Evolutionary conservation across 768 basidiomycete genomes (phyloP).

Genomic region (Boletus edulis): DNA sequence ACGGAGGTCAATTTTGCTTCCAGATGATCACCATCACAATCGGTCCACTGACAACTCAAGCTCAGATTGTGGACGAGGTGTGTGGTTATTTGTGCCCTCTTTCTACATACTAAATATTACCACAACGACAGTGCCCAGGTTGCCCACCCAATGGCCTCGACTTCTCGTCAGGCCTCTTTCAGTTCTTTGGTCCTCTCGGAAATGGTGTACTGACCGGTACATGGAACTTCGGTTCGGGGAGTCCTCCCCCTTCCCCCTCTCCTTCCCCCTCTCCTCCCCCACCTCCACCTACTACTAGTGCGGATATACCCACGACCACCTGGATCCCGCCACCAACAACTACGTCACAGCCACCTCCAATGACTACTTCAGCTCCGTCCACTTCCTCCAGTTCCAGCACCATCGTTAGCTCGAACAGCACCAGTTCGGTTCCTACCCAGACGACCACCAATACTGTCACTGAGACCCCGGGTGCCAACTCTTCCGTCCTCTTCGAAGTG

Average conservation of each 20-base stretch:
- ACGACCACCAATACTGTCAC: conserved; percentile 14
- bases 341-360: conserved; percentile 24
- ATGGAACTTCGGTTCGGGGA: conserved; percentile 47
- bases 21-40: conserved; percentile 59
- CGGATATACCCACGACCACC: conserved; percentile 18
- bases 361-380: conserved; percentile 13
- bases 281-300: conserved; percentile 16
- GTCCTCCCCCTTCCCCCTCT: conserved; percentile 23
- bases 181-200: conserved; percentile 46
- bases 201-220: conserved; percentile 56
- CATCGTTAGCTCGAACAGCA: conserved; percentile 8
- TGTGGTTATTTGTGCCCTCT: neutral
- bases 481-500: conserved; percentile 15
- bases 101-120: neutral
- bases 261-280: conserved; percentile 15
- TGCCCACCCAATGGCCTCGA: conserved; percentile 70
- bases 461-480: conserved; percentile 5
- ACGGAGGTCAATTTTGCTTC: conserved; percentile 51
- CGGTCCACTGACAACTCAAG: conserved; percentile 54
- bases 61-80: conserved; percentile 64
- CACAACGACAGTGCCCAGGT: conserved; percentile 52
- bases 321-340: conserved; percentile 18
- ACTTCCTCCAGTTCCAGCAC: conserved; percentile 13
- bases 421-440: conserved; percentile 24
- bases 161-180: conserved; percentile 64